Base-by-base conservation (phyloP, 1,284 basidiomycete genomes). In the Cutaneotrichosporon sp. region DNA sequence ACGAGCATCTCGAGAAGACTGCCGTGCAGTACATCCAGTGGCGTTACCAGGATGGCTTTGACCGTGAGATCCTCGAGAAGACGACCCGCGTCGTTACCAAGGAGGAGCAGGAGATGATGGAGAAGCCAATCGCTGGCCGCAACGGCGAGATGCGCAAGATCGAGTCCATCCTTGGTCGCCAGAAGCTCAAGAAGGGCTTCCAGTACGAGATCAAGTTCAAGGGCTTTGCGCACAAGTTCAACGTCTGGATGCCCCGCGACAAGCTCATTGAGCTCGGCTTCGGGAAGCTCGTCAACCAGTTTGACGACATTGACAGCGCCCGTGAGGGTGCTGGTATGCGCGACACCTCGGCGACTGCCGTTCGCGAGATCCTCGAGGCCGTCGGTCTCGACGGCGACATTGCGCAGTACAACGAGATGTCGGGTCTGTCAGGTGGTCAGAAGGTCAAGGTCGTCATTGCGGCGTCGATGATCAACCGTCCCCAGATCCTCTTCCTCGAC, bases 31-130 rank as follows among this genome's bases (percentile, higher is more conserved):
- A 97, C 78, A 97, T 97, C 73, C 92, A 96, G 82, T 99, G 96
- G 96, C 90, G 96, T 74, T 99, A 95, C 87, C 95, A 98, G 81
- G 95, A 97, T 80, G 97, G 96, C 56, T 91, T 97, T 81, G 96
- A 99, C 84, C 90, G 95, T 88, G 85, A 99, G 82, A 84, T 97
- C 64, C 80, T 97, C 69, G 93, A 97, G 82, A 98, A 97, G 82
- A 87, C 86, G 5, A 96, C 94, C 30, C 92, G 96, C 69, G 88
- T 89, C 46, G 81, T 99, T 69, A 91, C 92, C n/a, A 86, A 87
- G 52, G 95, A 92, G 79, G 96, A 99, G 76, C 87, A 89, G 78
- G 85, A 83, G 10, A 77, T 91, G 72, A 84, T 97, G 73, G 92
- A 96, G 66, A 86, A 87, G 63, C 92, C 95, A 26, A 97, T 97